phyloP scores from a whole-genome alignment of 2,329 filamentous ascomycete genomes.

The Ceratocystis colombiana region DNA sequence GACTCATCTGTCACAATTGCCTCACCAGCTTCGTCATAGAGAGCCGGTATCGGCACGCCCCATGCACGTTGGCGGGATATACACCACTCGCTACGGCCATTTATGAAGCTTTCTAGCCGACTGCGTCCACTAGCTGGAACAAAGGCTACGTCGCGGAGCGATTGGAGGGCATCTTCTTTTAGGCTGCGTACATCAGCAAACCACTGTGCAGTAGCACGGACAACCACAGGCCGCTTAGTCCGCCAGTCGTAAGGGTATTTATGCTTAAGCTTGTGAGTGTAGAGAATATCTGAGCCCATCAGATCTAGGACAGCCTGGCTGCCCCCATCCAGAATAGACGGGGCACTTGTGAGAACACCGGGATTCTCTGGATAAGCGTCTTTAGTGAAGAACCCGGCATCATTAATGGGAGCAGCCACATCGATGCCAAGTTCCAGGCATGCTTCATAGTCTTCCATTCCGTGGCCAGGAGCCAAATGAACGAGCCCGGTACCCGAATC shows the following conservation, averaged over 20 bases:
- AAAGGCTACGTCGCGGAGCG: conserved; percentile 64
- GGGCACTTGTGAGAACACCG: conserved; percentile 51
- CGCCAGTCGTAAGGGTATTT: conserved; percentile 99
- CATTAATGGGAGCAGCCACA: conserved; percentile 73
- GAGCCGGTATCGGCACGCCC: conserved; percentile 90
- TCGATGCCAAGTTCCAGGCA: conserved; percentile 61
- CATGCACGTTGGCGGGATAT: conserved; percentile 92
- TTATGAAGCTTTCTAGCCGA: conserved; percentile 74
- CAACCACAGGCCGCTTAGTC: conserved; percentile 83
- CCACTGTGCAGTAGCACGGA: conserved; percentile 92
- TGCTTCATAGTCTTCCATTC: conserved; percentile 88
- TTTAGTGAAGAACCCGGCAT: conserved; percentile 67
- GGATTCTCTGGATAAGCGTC: conserved; percentile 67
- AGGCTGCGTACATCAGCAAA: conserved; percentile 86
- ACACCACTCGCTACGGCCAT: conserved; percentile 88
- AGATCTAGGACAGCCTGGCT: conserved; percentile 59
- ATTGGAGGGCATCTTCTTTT: conserved; percentile 59
- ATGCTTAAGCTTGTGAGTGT: conserved; percentile 63
- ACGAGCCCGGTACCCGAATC: conserved; percentile 93
- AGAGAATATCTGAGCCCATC: conserved; percentile 55
- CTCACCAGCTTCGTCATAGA: conserved; percentile 64
- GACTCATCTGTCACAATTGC: conserved; percentile 70
- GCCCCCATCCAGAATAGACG: conserved; percentile 61
- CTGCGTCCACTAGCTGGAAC: conserved; percentile 63
- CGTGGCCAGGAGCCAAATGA: conserved; percentile 86